Percentiles rank a stretch among this genome's conserved stretches.
These are phyloP conservation scores for Thermothelomyces thermophilus DNA, from an alignment of 2,329 filamentous ascomycete genomes.

Conservation along the genomic window DNA sequence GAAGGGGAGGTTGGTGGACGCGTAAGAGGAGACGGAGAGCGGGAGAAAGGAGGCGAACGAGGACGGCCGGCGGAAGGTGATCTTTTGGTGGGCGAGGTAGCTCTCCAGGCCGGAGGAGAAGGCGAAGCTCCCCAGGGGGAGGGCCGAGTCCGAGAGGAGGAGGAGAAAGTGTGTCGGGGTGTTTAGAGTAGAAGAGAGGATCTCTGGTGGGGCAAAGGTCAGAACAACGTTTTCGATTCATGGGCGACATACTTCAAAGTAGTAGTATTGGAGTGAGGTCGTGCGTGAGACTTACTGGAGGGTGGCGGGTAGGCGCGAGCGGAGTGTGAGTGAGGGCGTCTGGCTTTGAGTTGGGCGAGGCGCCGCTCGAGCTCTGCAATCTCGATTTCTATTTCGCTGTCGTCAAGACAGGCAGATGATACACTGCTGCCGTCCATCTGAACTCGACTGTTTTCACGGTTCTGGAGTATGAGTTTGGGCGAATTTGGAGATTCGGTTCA, in stretches of 20 bases:
- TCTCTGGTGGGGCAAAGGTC: background rate
- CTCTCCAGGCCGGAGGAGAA: slow-evolving; percentile 80
- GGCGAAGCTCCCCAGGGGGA: slow-evolving; percentile 63
- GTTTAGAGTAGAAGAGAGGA: background rate
- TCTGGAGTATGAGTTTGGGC: background rate
- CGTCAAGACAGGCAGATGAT: background rate
- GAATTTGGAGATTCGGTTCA: background rate
- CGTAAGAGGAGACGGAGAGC: slow-evolving; percentile 63
- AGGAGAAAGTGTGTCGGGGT: slow-evolving; percentile 14
- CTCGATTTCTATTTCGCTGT: slow-evolving; percentile 41
- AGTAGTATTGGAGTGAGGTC: no score
- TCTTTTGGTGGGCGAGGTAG: slow-evolving; percentile 60
- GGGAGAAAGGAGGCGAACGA: slow-evolving; percentile 62
- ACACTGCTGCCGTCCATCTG: background rate
- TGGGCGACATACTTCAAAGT: no score
- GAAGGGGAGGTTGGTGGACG: slow-evolving; percentile 67
- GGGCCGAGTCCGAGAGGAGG: slow-evolving; percentile 18
- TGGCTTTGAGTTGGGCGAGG: slow-evolving; percentile 39
- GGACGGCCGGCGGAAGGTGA: slow-evolving; percentile 26
- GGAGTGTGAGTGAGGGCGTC: slow-evolving; percentile 25
- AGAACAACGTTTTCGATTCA: background rate
- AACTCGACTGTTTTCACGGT: background rate
- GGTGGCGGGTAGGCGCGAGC: background rate
- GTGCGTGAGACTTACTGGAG: slow-evolving; percentile 1
- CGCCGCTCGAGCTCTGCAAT: slow-evolving; percentile 49